Conservation (phyloP, 176 grass and related monocot genomes). For the Calamus simplicifolius region DNA sequence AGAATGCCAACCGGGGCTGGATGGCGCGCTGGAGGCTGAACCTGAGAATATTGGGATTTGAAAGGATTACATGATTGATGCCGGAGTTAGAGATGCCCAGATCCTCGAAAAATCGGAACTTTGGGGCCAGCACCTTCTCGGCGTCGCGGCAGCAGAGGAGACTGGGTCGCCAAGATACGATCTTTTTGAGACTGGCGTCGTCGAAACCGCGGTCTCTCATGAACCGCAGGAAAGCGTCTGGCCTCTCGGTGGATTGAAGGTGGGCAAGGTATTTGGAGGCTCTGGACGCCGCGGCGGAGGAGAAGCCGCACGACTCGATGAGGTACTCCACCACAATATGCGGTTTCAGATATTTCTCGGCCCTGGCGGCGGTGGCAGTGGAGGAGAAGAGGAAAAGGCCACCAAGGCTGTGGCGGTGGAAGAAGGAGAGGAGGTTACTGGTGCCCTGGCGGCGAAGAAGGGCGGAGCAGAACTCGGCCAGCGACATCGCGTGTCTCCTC, state of each 20-base stretch:
- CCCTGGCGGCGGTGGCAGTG: background rate
- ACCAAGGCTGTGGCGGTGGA: background rate
- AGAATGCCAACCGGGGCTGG: background rate
- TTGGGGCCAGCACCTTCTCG: background rate
- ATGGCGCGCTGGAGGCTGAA: background rate
- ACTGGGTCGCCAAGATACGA: background rate
- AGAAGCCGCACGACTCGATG: conserved; percentile 27
- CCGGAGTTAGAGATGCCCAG: background rate
- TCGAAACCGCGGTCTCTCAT: background rate
- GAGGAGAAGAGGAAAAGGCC: background rate
- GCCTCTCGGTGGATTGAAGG: conserved; percentile 33
- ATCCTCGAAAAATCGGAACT: background rate
- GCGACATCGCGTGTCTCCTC: too few relatives aligned
- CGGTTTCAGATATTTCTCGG: background rate
- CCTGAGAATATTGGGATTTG: background rate
- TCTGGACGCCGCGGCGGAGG: conserved; percentile 14
- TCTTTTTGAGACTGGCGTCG: background rate
- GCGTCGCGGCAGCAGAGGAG: background rate
- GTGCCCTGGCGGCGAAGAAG: background rate
- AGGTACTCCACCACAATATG: conserved; percentile 29
- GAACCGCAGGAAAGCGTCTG: background rate
- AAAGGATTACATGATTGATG: background rate
- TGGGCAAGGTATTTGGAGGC: conserved; percentile 27
- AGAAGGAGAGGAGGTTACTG: background rate
- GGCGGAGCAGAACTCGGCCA: background rate